Base-by-base conservation (phyloP, 2,329 filamentous ascomycete species). In the Incumbomyces delicatus region DNA sequence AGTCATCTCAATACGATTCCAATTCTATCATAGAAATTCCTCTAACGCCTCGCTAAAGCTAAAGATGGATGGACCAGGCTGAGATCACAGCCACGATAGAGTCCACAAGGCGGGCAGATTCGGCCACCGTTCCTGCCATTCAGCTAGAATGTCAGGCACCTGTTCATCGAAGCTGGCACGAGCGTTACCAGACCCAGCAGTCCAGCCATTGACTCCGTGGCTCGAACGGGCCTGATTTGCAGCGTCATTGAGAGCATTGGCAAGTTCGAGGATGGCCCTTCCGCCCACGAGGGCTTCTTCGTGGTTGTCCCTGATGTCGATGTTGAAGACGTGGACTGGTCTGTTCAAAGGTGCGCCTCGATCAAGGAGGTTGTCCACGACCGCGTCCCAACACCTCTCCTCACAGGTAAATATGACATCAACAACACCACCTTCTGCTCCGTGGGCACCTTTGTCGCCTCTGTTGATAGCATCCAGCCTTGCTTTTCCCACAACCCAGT, bases 251-350 rank as follows among this genome's bases (percentile, higher is more conserved):
- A 98, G 69, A 29, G 80, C 80, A 60, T 90, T 79, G 1, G 92
- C 92, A 31, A 98, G 74, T 60, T 98, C 92, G 32, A 96, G 74
- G 49, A 98, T 98, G 37, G 87, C 92, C 56, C 83, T 80, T 1
- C 92, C 92, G 8, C 92, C 92, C 2, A 95, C 77, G 17, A 90
- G 74, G 0, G 92, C 92, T 66, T 98, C 92, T 64, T 98, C 90
- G 61, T 96, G 92, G 61, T 96, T 98, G 67, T 98, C 92, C 65
- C 85, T 90, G 61, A 98, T 98, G 63, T 98, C 92, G 46, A 98
- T 84, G 59, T 98, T 98, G 72, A 98, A 94, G 47, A 98, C 87
- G 62, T 98, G 92, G 0, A 98, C 92, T 0, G 92, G 89, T 2
- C 87, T 75, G 64, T 98, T 98, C 48, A 98, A 72, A 2, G 86